Percentiles rank a stretch among this genome's conserved stretches.
Conservation (phyloP, 2,329 filamentous ascomycete genomes). For the Xylaria sp. region DNA sequence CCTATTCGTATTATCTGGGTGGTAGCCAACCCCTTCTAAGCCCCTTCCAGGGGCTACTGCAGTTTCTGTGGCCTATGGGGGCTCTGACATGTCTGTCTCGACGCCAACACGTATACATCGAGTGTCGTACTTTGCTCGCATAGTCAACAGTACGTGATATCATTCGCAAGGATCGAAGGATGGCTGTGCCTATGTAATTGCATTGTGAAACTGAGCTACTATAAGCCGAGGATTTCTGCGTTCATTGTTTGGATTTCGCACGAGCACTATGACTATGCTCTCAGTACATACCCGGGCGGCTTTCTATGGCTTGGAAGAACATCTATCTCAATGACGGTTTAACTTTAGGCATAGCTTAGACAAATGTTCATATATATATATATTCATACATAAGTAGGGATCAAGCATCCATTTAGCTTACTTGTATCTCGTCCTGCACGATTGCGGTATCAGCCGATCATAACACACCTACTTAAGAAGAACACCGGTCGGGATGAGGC, state of each 20-base stretch:
- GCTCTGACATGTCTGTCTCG: too few species aligned
- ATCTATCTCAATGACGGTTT: not conserved
- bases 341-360: not conserved
- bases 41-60: too few species aligned
- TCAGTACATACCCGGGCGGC: not conserved
- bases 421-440: too few species aligned
- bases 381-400: too few species aligned
- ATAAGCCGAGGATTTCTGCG: not conserved
- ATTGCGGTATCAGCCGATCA: too few species aligned
- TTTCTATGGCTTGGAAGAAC: not conserved
- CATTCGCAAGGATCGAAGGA: not conserved
- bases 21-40: not conserved
- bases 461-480: too few species aligned
- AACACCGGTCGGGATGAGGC: too few species aligned
- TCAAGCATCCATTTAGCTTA: too few species aligned
- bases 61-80: too few species aligned
- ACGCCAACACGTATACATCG: too few species aligned
- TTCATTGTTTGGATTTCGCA: not conserved
- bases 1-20: not conserved
- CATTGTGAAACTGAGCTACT: not conserved
- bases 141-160: not conserved
- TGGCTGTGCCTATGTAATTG: not conserved
- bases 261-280: not conserved
- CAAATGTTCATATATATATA: too few species aligned
- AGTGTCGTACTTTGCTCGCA: too few species aligned